Evolutionary conservation across 2,329 filamentous ascomycete genomes (phyloP), one percentile per base, ranked within the genome.

Genomic region (Trichoderma oligosporum): DNA sequence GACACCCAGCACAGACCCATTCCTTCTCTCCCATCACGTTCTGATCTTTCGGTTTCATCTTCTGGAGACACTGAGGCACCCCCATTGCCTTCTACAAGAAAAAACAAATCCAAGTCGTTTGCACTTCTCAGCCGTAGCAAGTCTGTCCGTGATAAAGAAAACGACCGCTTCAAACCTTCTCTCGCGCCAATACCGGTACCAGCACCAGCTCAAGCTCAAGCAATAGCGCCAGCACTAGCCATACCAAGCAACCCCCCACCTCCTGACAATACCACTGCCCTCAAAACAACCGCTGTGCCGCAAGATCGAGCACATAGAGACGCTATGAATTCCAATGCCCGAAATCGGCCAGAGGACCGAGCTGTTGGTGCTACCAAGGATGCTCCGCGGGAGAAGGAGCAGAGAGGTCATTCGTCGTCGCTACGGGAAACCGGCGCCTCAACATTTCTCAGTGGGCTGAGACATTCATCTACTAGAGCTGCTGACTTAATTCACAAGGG

Each of bases 401-500:
- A 71, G 55, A 78, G 73, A 67, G 74, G 70, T 62, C 82, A 77
- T 64, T 78, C 75, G 25, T 79, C 81, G 1, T 82, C 83, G 0
- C 75, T 80, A 62, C 81, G 81, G 53, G 84, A 87, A 45, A 84
- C 80, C 46, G 84, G 85, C 14, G 82, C 85, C 8, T 77, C 73
- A 45, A 78, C 80, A 2, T 84, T 94, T 56, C 82, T 94, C 67
- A 88, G 82, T 62, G 90, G 87, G 57, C 74, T 94, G 44, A 88
- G 87, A 63, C 86, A 81, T 64, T 85, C 86, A 4, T 86, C 86
- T 16, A 87, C 82, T 49, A 87, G 86, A 65, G 88, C 89, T 55
- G 89, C 89, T 20, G 89, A 90, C 61, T 90, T 91, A 66, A 83
- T 93, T 61, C 87, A 89, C 62, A 93, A 91, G 68, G 87, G 88